Evolutionary conservation across 345 rosid species (phyloP).

Genomic region (Hypericum perforatum): DNA sequence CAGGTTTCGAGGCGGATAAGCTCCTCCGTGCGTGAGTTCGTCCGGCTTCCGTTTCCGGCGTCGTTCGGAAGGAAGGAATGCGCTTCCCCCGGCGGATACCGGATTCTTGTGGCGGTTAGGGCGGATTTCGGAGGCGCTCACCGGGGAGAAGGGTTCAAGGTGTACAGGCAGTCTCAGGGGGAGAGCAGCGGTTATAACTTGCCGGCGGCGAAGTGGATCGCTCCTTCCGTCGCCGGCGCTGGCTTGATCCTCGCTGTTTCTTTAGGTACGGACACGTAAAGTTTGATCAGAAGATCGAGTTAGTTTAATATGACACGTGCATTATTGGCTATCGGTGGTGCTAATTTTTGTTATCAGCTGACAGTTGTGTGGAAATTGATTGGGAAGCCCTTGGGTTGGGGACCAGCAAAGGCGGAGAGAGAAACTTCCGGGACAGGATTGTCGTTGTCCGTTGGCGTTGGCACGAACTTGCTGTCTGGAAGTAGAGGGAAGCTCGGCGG

Average conservation of each 20-base stretch:
- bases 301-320: background rate
- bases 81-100: constrained; percentile 12
- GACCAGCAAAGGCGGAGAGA: constrained; percentile 33
- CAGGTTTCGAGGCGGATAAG: too few species aligned
- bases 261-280: constrained; percentile 43
- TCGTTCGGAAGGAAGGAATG: constrained; percentile 12
- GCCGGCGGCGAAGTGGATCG: constrained; percentile 49
- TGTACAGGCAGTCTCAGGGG: constrained; percentile 52
- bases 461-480: constrained; percentile 65
- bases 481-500: constrained; percentile 55
- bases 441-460: constrained; percentile 65
- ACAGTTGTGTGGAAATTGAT: constrained; percentile 93
- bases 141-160: constrained; percentile 35
- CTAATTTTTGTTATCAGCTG: constrained; percentile 74
- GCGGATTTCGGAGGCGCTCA: constrained; percentile 36
- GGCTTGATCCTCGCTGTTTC: constrained; percentile 47
- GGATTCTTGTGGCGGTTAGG: constrained; percentile 38
- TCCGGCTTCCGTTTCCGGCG: constrained; percentile 8
- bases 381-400: constrained; percentile 54
- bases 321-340: constrained; percentile 8
- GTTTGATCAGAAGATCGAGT: background rate
- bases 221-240: constrained; percentile 47
- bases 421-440: constrained; percentile 46
- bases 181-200: constrained; percentile 32
- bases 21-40: too few species aligned